These are phyloP conservation scores for Geotrichum bryndzae DNA, from an alignment of 1,139 yeast species.

Conservation along the genomic window DNA sequence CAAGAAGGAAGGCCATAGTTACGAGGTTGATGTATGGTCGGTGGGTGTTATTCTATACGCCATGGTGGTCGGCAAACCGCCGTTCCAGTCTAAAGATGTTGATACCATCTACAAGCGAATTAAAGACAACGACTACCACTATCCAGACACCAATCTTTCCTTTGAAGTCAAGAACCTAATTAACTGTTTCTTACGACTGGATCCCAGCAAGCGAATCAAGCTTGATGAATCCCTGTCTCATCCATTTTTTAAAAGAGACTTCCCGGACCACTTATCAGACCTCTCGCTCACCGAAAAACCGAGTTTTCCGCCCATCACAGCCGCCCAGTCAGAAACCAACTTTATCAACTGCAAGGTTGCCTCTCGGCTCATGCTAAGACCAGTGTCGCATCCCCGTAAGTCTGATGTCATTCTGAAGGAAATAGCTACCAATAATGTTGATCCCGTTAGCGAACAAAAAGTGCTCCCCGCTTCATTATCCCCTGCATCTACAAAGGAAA, in stretches of 20 bases:
- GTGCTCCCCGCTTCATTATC: slow-evolving; percentile 82
- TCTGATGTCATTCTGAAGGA: background rate
- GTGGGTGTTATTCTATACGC: slow-evolving; percentile 95
- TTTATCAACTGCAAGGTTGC: slow-evolving; percentile 43
- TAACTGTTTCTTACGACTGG: slow-evolving; percentile 61
- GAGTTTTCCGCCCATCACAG: slow-evolving; percentile 48
- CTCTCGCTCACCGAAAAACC: slow-evolving; percentile 60
- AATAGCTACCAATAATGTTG: slow-evolving; percentile 1
- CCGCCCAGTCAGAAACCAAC: slow-evolving; percentile 61
- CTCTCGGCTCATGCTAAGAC: slow-evolving; percentile 48
- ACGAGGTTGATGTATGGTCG: slow-evolving; percentile 96
- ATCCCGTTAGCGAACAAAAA: slow-evolving; percentile 2
- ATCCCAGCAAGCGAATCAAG: slow-evolving; percentile 77
- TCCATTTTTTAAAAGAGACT: slow-evolving; percentile 67
- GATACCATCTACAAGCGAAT: slow-evolving; percentile 88
- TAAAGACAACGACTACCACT: slow-evolving; percentile 70
- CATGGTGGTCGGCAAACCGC: slow-evolving; percentile 86
- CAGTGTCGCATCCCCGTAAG: slow-evolving; percentile 32
- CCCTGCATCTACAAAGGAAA: slow-evolving; percentile 84
- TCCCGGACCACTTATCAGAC: slow-evolving; percentile 57
- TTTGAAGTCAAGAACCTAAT: slow-evolving; percentile 68
- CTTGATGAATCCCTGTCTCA: slow-evolving; percentile 73
- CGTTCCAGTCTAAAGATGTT: slow-evolving; percentile 94
- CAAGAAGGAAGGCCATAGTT: slow-evolving; percentile 81
- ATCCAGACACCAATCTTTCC: slow-evolving; percentile 73